Base-by-base conservation (phyloP, 2,329 filamentous ascomycete species). In the Ilyonectria mors-panacis region DNA sequence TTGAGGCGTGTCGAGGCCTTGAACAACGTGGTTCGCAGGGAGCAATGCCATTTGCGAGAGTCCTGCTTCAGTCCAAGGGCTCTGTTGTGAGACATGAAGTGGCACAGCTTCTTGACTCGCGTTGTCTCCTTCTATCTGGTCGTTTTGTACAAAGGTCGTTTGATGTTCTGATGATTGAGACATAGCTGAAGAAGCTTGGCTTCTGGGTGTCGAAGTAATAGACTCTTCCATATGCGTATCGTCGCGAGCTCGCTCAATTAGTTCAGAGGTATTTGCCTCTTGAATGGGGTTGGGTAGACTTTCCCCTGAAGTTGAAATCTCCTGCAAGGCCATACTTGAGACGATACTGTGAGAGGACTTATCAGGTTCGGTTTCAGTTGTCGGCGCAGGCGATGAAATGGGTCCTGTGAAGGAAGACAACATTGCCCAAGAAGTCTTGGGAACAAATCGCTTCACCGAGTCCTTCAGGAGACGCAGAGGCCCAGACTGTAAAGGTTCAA, bases 381-480 rank as follows among this genome's bases (percentile, higher is more conserved):
- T 19, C n/a, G 30, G 42, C 15, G 17, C 23, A 4, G 66, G 53
- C 2, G 67, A 63, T 15, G 62, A 19, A n/a, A 60, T 17, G 19
- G 54, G 59, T 13, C 42, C 45, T 9, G 69, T 45, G 50, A 71
- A 51, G 10, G 53, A 59, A 26, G 69, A 68, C n/a, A 71, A 60
- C 23, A 63, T 75, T 37, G 69, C 66, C 78, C 71, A 77, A 12
- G 75, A 72, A 7, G 66, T 73, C 23, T 70, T 65, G 13, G 77
- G 71, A 23, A 78, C 70, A 28, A 75, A 63, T 4, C 59, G 71
- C 54, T 73, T 71, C 8, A 77, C 39, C 10, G 77, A 72, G 35
- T 54, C 59, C 23, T 69, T 76, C 1, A 78, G 58, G 17, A 75
- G 72, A 37, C 37, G 21, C 17, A 60, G 12, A 21, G 45, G 45